Percentiles rank a stretch among this genome's conserved stretches.
phyloP scores from a whole-genome alignment of 805 yeast species.

The Yamadazyma ubonensis region DNA sequence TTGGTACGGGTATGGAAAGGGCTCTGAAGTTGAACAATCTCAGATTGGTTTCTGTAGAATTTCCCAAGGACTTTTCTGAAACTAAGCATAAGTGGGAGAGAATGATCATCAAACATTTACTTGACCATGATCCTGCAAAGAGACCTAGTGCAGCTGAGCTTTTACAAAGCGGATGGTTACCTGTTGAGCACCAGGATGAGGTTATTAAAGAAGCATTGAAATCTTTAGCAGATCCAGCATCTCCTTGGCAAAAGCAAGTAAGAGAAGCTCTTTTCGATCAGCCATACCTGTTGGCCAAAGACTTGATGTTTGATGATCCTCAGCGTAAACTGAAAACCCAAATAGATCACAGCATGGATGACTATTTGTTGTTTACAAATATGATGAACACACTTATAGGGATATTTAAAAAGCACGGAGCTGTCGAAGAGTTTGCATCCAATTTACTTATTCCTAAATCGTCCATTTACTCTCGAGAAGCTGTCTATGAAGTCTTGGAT shows the following conservation, averaged over 20 bases:
- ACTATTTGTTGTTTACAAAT: conserved; percentile 57
- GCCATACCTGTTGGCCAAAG: conserved; percentile 81
- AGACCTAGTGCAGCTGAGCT: conserved; percentile 81
- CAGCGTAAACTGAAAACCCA: conserved; percentile 24
- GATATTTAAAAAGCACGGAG: conserved; percentile 81
- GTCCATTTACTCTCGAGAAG: conserved; percentile 58
- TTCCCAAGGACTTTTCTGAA: conserved; percentile 67
- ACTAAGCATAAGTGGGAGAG: conserved; percentile 56
- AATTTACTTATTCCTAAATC: conserved; percentile 75
- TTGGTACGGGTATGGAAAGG: conserved; percentile 94
- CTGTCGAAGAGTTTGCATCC: conserved; percentile 71
- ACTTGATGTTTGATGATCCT: conserved; percentile 70
- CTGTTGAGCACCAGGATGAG: conserved; percentile 88
- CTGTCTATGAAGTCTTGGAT: conserved; percentile 79
- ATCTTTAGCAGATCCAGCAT: conserved; percentile 82
- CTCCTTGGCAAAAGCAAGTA: conserved; percentile 93
- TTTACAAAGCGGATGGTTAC: conserved; percentile 77
- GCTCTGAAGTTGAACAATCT: conserved; percentile 66
- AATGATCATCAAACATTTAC: conserved; percentile 60
- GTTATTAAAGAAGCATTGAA: conserved; percentile 84
- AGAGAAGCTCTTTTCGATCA: conserved; percentile 82
- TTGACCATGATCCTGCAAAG: conserved; percentile 74
- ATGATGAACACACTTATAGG: conserved; percentile 59
- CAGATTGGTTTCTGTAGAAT: conserved; percentile 56
- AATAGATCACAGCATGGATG: conserved; percentile 32